Evolutionary conservation across 2,329 filamentous ascomycete species (phyloP), one percentile per base, ranked within the genome.

Genomic region (Pyrenochaeta sp.): DNA sequence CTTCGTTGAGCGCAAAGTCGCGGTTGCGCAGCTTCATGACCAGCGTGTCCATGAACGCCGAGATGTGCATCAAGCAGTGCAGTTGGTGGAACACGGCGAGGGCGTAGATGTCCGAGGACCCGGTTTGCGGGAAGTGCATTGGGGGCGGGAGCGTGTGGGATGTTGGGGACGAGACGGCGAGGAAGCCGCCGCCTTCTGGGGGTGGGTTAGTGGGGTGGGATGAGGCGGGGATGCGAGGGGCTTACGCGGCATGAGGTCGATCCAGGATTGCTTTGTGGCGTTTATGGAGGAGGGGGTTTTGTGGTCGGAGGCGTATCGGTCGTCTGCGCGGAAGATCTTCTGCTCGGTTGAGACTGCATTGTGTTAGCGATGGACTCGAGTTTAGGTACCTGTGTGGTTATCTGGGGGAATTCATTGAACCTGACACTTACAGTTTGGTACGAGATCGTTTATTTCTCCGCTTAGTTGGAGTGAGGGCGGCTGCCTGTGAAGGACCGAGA

Each of bases 31-130:
- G 46, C 35, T 58, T 40, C 42, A 60, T 28, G 14, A 51, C 37
- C 6, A 58, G 44, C 4, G 38, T 35, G 28, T 60, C 56, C 6
- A 54, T 43, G 29, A 27, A 53, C n/a, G 24, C 30, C 2, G 48
- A 37, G 5, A 60, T 40, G 29, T 55, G 52, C 46, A 44, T 49
- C 7, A 60, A 29, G 31, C 54, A 60, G 35, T 60, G 54, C n/a
- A 58, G 38, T 30, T 58, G 35, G 44, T 60, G 54, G 38, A 56
- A 58, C 1, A 51, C 46, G n/a, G 56, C 56, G 17, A 60, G 27
- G 3, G 47, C 22, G 35, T 32, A 58, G 2, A 48, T 35, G 14
- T 54, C 24, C 22, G 48, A 53, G 7, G 30, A 41, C 10, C 47
- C 45, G 0, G 38, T 28, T 11, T 26, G 4, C 6, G 36, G 31